Evolutionary conservation across 2,329 filamentous ascomycete genomes (phyloP), one percentile per base, ranked within the genome.

Genomic region (Aaosphaeria arxii): DNA sequence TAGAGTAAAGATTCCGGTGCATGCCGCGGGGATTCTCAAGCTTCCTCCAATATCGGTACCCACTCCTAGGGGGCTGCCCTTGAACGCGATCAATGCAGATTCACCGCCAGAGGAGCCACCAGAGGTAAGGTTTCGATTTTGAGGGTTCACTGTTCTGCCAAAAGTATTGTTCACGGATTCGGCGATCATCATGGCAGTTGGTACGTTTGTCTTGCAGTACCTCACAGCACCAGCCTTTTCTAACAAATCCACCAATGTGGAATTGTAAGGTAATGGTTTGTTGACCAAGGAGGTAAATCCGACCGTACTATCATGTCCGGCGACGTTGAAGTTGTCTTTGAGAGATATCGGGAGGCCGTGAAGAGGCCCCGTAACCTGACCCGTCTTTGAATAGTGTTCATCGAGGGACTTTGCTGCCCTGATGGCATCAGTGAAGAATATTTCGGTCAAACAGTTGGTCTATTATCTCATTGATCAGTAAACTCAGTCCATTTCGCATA

Each of bases 161-260:
- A 83, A 82, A 2, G 81, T 74, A 55, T 86, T 85, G 67, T 87
- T 87, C 11, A 85, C 80, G 1, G 76, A 80, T 61, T 87, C 85
- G 9, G 82, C 78, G 44, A 86, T 85, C 84, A 88, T 86, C 77
- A 86, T 84, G 9, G 82, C 82, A 1, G 82, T 85, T 0, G 86
- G 85, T 2, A 88, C 73, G 56, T 87, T 88, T 1, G 86, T 88
- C 67, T 88, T 88, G 54, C 81, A 77, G 54, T 88, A 86, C n/a
- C 86, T 69, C 0, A 89, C 75, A 1, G 85, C 85, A 1, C 86
- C 86, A 0, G 83, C 73, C 13, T 75, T 73, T 29, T 80, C 69
- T 4, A 89, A 66, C 1, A 86, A 70, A 6, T 80, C 74, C 0
- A 87, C 79, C 5, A 87, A 70, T 0, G 77, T 74, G 0, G 81